Evolutionary conservation across 345 rosid genomes (phyloP).

Genomic region (Rhodamnia argentea): DNA sequence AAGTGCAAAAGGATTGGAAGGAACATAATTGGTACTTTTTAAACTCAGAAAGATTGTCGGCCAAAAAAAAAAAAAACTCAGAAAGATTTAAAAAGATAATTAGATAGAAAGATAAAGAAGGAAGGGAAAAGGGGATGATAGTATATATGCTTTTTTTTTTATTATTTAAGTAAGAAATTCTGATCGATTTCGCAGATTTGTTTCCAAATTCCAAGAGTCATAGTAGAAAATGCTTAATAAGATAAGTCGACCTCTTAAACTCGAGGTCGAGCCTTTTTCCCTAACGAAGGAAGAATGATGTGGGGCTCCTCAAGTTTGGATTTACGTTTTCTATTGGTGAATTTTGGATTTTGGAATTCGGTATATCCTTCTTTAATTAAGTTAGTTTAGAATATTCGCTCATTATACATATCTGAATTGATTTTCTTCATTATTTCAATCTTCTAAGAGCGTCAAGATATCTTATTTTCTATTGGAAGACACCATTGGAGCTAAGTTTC

Average conservation of each 20-base stretch:
- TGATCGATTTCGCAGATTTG: too few species aligned
- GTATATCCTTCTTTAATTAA: not conserved
- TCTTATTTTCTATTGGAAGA: not conserved
- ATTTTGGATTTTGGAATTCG: not conserved
- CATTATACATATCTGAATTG: not conserved
- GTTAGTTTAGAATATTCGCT: not conserved
- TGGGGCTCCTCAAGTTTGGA: not conserved
- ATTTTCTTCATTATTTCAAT: not conserved
- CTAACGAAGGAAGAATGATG: not conserved
- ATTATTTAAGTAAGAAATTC: too few species aligned
- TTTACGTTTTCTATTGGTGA: not conserved
- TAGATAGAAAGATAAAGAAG: too few species aligned
- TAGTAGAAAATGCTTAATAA: too few species aligned
- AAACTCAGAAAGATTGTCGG: too few species aligned
- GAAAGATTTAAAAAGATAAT: too few species aligned
- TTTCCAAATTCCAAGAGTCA: too few species aligned
- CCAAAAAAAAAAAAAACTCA: too few species aligned
- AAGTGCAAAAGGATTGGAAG: not conserved
- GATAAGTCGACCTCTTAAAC: too few species aligned
- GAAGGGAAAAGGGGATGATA: too few species aligned
- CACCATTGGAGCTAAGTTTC: not conserved
- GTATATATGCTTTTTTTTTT: too few species aligned
- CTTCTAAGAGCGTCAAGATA: not conserved
- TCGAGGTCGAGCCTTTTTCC: too few species aligned
- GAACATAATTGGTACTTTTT: not conserved